Base-by-base conservation (phyloP, 768 basidiomycete genomes). In the Tulasnella calospora region DNA sequence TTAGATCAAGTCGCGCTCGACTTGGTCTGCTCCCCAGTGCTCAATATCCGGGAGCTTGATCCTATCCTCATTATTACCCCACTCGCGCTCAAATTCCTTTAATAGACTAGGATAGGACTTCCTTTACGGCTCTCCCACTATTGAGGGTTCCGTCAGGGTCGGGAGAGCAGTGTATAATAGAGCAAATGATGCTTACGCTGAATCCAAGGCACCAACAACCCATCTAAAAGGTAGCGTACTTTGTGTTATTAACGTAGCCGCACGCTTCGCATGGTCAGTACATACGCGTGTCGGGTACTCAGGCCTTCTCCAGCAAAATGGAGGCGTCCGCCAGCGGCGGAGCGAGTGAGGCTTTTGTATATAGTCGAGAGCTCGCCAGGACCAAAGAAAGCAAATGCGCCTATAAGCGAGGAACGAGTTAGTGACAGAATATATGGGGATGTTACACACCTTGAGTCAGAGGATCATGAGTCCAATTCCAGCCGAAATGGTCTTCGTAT, bases 331-430 rank as follows among this genome's bases (percentile, higher is more conserved):
- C 81, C 76, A 6, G 83, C 83, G 0, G 85, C 85, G 10, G 87
- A 84, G 15, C 38, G 5, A 23, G 79, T 86, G 35, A 87, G 82
- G 5, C 82, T 79, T 3, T 80, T 76, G 79, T 86, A 87, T 55
- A 85, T 57, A 9, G 83, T 79, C 10, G 80, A 77, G 76, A 86
- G 87, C 33, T 86, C 79, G 9, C 86, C 86, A 10, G 87, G 87
- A 0, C 83, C 84, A 70, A 87, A 88, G 80, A 81, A 81, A 0
- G 86, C 87, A 76, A 83, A 87, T 6, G 86, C 85, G 55, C 86
- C 87, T 86, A 71, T 17, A 27, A 44, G 38, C 23, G 72, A 33
- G 40, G 8, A n/a, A 23, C 17, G 27, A 21, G 69, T 13, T 44
- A 46, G 23, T 35, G 73, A 1, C 23, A 71, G 76, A 5, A 80